Conservation (phyloP, 1,284 basidiomycete species). For the Pascua guehoae region DNA sequence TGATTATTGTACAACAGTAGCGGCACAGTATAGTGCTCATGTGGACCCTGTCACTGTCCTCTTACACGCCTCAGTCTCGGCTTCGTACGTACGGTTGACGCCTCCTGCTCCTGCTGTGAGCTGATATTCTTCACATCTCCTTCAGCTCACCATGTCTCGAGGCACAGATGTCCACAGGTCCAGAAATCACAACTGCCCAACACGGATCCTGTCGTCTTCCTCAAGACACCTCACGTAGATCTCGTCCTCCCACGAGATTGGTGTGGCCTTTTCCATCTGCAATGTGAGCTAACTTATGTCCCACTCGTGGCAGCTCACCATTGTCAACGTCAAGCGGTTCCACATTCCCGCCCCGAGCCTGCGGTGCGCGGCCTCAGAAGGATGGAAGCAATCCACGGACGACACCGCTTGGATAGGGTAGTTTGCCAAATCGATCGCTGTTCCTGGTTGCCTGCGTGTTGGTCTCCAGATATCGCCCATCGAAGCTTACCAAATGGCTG, state of each 20-base stretch:
- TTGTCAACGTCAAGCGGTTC: conserved; percentile 37
- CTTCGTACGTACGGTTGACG: too few species aligned
- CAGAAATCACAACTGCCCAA: conserved; percentile 2
- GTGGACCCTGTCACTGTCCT: too few species aligned
- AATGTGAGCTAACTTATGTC: conserved; percentile 13
- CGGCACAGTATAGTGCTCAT: too few species aligned
- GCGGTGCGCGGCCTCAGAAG: conserved; percentile 42
- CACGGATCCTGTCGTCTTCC: conserved; percentile 36
- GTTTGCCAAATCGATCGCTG: conserved; percentile 38
- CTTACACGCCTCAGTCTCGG: too few species aligned
- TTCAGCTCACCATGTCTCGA: too few species aligned
- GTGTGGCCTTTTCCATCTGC: conserved; percentile 32
- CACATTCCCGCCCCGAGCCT: conserved; percentile 47
- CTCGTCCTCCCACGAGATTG: conserved; percentile 43
- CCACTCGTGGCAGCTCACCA: too few species aligned
- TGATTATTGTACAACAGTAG: neutral
- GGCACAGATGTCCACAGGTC: too few species aligned
- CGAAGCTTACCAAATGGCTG: conserved; percentile 31
- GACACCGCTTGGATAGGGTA: conserved; percentile 47
- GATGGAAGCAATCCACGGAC: conserved; percentile 50
- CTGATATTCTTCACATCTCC: too few species aligned
- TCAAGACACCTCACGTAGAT: conserved; percentile 41
- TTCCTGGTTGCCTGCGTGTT: conserved; percentile 44
- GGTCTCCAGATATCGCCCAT: neutral
- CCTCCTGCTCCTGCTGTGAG: too few species aligned